Percentiles rank a stretch among this genome's conserved stretches.
Conservation (phyloP, 2,329 filamentous ascomycete genomes). For the Calonectria montana region DNA sequence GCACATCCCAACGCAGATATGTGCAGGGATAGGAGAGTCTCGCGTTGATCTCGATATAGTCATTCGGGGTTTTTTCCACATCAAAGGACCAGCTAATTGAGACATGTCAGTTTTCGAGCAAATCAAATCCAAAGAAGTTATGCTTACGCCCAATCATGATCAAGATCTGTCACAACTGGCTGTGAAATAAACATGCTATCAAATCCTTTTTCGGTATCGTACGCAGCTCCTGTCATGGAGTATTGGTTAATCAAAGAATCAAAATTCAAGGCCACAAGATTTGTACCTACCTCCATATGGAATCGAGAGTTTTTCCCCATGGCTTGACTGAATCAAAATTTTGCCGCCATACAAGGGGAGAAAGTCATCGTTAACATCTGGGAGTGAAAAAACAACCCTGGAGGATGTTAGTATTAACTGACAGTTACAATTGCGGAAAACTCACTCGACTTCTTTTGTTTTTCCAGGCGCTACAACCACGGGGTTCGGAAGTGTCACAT, state of each 20-base stretch:
- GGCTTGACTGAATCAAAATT: constrained; percentile 52
- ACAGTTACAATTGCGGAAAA: not conserved
- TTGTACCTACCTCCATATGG: constrained; percentile 52
- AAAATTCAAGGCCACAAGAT: not conserved
- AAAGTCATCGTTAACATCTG: constrained; percentile 46
- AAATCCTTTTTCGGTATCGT: constrained; percentile 53
- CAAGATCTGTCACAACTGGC: constrained; percentile 39
- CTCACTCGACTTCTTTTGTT: constrained; percentile 44
- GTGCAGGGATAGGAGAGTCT: constrained; percentile 47
- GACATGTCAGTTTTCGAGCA: not conserved
- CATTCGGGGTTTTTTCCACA: constrained; percentile 37
- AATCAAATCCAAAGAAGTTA: accelerated
- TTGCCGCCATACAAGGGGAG: constrained; percentile 59
- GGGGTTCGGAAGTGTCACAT: constrained; percentile 43
- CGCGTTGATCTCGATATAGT: constrained; percentile 46
- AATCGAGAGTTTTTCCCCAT: constrained; percentile 54
- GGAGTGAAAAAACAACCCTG: constrained; percentile 46
- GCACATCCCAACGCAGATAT: constrained; percentile 51
- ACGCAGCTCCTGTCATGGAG: constrained; percentile 45
- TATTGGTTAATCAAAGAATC: not conserved
- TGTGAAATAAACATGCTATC: constrained; percentile 50
- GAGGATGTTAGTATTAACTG: not conserved
- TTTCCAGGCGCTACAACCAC: constrained; percentile 44
- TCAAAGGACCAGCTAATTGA: constrained; percentile 48
- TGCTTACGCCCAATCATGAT: constrained; percentile 41